Base-by-base conservation (phyloP, 768 basidiomycete species). In the Xerocomellus intermedius region DNA sequence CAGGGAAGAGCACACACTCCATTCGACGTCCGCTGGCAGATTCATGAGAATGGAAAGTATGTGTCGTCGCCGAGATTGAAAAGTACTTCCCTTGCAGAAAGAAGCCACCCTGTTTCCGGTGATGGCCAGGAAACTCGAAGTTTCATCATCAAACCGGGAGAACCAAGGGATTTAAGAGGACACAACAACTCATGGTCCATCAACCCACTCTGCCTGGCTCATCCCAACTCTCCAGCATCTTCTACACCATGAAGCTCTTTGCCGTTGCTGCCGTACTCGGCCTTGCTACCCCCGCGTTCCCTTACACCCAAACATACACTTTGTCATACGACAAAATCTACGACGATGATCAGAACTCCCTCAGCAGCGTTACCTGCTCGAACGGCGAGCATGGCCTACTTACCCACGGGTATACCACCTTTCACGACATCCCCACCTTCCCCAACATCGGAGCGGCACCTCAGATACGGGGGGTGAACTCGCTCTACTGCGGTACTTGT, bases 401-500 rank as follows among this genome's bases (percentile, higher is more conserved):
- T 8, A 24, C 42, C 26, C 4, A 21, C 2, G 47, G 53, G 17
- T 48, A 42, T n/a, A 21, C 17, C 10, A 42, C 26, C 8, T 42
- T 54, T 3, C 9, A 8, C 0, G 14, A 36, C 5, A 6, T 48
- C 14, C 47, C 33, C 17, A n/a, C 19, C 19, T 43, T 10, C 16
- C 53, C 85, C 1, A 64, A 74, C 66, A 82, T 87, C 62, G 84
- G 83, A 32, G 84, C 80, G 2, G 79, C 76, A 1, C 71, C 74
- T 16, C 81, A 76, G 38, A 72, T 87, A 52, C 67, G 64, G 6
- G 78, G 76, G 24, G 86, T 70, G 69, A 75, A 82, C 64, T 85
- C 82, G 1, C 55, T 65, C 2, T 70, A 74, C 41, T 87, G 85
- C 60, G 84, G 83, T 2, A 76, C 77, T 24, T 87, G 86, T 68